Evolutionary conservation across 352 stramenopile species (phyloP).

Genomic region (Phytophthora sp.): DNA sequence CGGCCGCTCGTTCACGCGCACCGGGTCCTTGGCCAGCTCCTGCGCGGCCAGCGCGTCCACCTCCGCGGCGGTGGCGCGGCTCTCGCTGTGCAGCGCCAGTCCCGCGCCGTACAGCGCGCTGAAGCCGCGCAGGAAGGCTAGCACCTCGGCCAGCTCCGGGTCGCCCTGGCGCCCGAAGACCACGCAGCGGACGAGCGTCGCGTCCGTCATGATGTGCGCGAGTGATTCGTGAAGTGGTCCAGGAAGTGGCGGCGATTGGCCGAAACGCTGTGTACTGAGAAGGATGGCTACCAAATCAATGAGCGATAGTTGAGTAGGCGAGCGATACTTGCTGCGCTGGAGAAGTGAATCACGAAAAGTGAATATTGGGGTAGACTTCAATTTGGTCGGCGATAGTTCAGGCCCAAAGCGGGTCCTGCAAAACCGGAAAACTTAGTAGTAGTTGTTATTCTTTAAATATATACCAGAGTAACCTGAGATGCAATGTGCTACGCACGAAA

Average conservation of each 20-base stretch:
- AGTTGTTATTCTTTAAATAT: too few species aligned
- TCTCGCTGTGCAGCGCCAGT: slow-evolving; percentile 41
- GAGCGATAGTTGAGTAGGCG: too few species aligned
- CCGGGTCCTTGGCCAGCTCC: slow-evolving; percentile 12
- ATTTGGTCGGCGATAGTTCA: too few species aligned
- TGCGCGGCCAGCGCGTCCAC: slow-evolving; percentile 17
- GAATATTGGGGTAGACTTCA: too few species aligned
- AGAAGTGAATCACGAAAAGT: too few species aligned
- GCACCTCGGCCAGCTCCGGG: slow-evolving; percentile 27
- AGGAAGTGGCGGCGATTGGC: background rate
- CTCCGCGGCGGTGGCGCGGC: slow-evolving; percentile 10
- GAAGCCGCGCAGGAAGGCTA: slow-evolving; percentile 59
- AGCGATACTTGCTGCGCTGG: too few species aligned
- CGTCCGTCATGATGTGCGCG: background rate
- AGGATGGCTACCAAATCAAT: too few species aligned
- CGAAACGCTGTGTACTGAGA: too few species aligned
- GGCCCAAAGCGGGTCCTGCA: too few species aligned
- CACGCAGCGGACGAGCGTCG: slow-evolving; percentile 35
- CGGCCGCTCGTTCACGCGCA: slow-evolving; percentile 22
- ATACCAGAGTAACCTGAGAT: too few species aligned
- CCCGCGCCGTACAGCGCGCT: slow-evolving; percentile 58
- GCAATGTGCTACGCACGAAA: too few species aligned
- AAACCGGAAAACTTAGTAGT: too few species aligned
- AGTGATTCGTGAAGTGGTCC: background rate
- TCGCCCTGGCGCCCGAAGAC: slow-evolving; percentile 38